A percentile compares a stretch with the other conserved stretches of the same genome.
These are phyloP conservation scores for Ophiostoma pallidulum DNA, from an alignment of 2,329 filamentous ascomycete genomes.

Conservation along the genomic window DNA sequence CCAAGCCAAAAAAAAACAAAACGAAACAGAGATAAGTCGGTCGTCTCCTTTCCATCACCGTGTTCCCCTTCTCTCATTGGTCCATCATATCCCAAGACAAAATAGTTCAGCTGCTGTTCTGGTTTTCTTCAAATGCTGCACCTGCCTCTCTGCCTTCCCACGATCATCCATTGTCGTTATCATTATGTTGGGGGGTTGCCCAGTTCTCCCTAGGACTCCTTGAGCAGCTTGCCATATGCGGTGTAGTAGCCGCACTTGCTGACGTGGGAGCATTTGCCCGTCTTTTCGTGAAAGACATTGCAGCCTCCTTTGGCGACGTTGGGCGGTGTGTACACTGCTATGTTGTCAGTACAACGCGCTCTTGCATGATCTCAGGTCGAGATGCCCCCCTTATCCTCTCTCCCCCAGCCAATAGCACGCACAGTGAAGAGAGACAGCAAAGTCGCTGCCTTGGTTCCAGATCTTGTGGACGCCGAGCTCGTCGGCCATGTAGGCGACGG, in stretches of 20 bases:
- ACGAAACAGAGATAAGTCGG: background rate
- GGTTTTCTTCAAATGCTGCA: too few species aligned
- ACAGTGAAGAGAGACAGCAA: conserved; percentile 76
- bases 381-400: background rate
- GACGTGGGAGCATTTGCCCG: conserved; percentile 63
- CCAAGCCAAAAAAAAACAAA: background rate
- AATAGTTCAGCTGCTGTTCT: too few species aligned
- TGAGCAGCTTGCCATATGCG: conserved; percentile 41
- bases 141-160: too few species aligned
- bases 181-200: background rate
- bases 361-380: background rate
- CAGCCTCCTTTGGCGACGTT: conserved; percentile 79
- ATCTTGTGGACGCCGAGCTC: conserved; percentile 79
- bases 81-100: too few species aligned
- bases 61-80: too few species aligned
- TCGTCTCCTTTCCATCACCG: background rate
- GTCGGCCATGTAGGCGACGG: conserved; percentile 87
- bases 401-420: conserved; percentile 22
- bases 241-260: conserved; percentile 66
- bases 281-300: conserved; percentile 68
- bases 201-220: background rate
- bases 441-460: conserved; percentile 63
- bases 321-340: conserved; percentile 69
- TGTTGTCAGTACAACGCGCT: background rate
- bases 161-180: too few species aligned